phyloP scores from a whole-genome alignment of 306 rosid genomes.

The Medicago arabica region DNA sequence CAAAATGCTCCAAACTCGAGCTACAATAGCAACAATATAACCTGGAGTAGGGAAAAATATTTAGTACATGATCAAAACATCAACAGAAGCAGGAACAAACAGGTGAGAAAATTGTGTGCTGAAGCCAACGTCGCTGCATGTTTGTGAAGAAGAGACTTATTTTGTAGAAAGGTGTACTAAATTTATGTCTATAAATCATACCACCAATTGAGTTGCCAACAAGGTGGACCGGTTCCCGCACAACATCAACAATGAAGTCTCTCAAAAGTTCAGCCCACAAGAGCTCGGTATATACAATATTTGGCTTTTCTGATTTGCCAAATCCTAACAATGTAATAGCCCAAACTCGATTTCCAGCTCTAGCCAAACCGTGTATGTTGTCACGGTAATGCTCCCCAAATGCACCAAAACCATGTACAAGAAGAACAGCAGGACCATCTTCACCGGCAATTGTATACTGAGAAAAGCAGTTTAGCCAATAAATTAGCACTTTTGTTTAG shows the following conservation, averaged over 20 bases:
- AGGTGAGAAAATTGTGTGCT: neutral
- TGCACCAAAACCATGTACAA: conserved; percentile 97
- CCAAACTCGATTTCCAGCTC: conserved; percentile 80
- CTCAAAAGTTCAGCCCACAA: conserved; percentile 86
- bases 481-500: conserved; percentile 21
- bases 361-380: conserved; percentile 65
- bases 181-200: conserved; percentile 45
- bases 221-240: conserved; percentile 83
- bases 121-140: neutral
- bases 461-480: conserved; percentile 40
- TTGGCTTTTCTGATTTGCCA: conserved; percentile 91
- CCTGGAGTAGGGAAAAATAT: conserved; percentile 50
- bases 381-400: conserved; percentile 84
- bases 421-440: conserved; percentile 80
- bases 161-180: conserved; percentile 9
- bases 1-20: conserved; percentile 72
- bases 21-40: conserved; percentile 66
- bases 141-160: conserved; percentile 10
- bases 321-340: conserved; percentile 85
- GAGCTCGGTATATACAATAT: conserved; percentile 74
- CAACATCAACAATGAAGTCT: conserved; percentile 84
- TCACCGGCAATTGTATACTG: conserved; percentile 82
- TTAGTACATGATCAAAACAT: conserved; percentile 33
- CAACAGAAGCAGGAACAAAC: conserved; percentile 12
- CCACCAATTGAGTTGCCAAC: conserved; percentile 94